Base-by-base conservation (phyloP, 805 yeast genomes). In the Yarrowia porcina region DNA sequence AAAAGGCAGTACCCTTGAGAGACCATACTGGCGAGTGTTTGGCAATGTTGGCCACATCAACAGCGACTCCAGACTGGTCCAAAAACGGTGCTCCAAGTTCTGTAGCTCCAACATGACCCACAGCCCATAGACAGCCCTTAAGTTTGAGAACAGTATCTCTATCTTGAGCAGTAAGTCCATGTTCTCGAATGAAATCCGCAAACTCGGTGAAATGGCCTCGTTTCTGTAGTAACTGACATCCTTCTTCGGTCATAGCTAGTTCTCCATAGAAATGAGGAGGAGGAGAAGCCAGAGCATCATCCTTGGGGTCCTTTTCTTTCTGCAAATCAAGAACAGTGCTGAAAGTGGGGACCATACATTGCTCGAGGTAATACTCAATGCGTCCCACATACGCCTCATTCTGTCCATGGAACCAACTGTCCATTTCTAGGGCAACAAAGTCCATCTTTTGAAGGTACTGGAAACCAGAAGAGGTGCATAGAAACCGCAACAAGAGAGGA, bases 111-210 rank as follows among this genome's bases (percentile, higher is more conserved):
- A 92, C 84, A 68, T 86, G 85, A 0, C 97, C 97, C 33, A 90
- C 78, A 1, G 96, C 86, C 97, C 97, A 93, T 35, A 93, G 69
- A 33, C 87, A 83, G 11, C 92, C 89, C 70, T 89, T 90, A 25
- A 93, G 72, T 65, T 79, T 80, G 9, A 76, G 33, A 18, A 77
- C 64, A 18, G 74, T 73, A 7, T 78, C 77, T 5, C 75, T 75
- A 20, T 75, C 79, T 15, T 66, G 68, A 4, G 60, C 63, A 8
- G 66, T 68, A 25, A 66, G 59, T 47, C 66, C 63, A 49, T 72
- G 67, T 21, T 65, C 67, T 9, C 64, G 64, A 25, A 76, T 67
- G 60, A 67, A 73, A 27, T 66, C 65, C 7, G 74, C 73, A 64
- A 78, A 71, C 15, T 62, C 65, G 18, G 65, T 66, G 36, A 77